Evolutionary conservation across 1,284 basidiomycete species (phyloP).

Genomic region (Cerioporus squamosus): DNA sequence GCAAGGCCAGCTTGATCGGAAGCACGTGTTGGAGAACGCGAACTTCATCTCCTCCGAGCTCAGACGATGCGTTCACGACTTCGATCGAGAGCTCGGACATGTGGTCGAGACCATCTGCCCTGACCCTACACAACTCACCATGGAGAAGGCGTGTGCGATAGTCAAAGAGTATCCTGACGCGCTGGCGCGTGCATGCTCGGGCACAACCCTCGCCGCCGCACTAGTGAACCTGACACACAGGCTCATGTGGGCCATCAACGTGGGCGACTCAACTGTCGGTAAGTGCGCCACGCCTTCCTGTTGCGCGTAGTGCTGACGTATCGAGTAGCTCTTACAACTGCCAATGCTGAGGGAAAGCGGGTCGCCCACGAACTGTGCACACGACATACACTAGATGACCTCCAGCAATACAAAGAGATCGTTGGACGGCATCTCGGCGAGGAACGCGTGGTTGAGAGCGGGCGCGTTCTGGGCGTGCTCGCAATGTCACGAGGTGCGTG

Average conservation of each 20-base stretch:
- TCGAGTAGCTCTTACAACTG: slow-evolving; percentile 2
- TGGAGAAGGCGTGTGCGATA: not conserved
- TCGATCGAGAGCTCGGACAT: slow-evolving; percentile 9
- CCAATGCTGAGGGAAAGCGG: slow-evolving; percentile 3
- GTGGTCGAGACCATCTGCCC: slow-evolving; percentile 11
- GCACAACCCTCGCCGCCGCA: slow-evolving; percentile 11
- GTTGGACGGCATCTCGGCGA: not conserved
- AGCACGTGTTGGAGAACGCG: not conserved
- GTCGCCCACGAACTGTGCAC: not conserved
- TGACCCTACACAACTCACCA: not conserved
- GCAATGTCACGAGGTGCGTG: slow-evolving; percentile 6
- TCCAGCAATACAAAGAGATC: not conserved
- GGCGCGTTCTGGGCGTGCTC: slow-evolving; percentile 4
- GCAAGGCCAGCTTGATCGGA: not conserved
- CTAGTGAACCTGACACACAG: slow-evolving; percentile 4
- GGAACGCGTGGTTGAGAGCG: not conserved
- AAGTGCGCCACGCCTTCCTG: not conserved
- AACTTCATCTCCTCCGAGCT: slow-evolving; percentile 9
- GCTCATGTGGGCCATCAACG: slow-evolving; percentile 13
- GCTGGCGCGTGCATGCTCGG: slow-evolving; percentile 8
- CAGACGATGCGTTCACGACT: slow-evolving; percentile 3
- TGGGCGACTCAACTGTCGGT: slow-evolving; percentile 13
- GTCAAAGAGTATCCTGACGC: slow-evolving; percentile 11
- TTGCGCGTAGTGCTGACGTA: not conserved
- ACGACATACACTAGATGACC: slow-evolving; percentile 1